phyloP scores from a whole-genome alignment of 2,329 filamentous ascomycete genomes.

The Aspergillus viridinutans region DNA sequence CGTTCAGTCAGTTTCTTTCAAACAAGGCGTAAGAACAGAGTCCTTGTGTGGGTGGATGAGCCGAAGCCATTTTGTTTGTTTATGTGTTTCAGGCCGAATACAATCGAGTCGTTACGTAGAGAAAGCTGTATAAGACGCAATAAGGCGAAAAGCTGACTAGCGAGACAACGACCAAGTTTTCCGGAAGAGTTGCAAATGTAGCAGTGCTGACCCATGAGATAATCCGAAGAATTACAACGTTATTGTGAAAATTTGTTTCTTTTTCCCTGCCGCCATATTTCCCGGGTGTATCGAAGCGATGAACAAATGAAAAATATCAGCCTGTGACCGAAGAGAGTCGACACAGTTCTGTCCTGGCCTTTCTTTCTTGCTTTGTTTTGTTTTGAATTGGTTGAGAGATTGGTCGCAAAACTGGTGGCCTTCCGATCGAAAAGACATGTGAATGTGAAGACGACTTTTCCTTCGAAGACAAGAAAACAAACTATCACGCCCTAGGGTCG shows the following conservation, averaged over 20 bases:
- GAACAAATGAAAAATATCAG: slow-evolving; percentile 38
- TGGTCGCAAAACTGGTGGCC: slow-evolving; percentile 31
- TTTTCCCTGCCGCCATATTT: slow-evolving; percentile 41
- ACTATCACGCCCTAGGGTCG: slow-evolving; percentile 34
- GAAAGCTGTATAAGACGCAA: slow-evolving; percentile 32
- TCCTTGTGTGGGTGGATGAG: slow-evolving; percentile 9
- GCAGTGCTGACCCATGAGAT: slow-evolving; percentile 41
- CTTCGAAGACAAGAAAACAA: slow-evolving; percentile 26
- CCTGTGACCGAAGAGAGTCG: slow-evolving; percentile 34
- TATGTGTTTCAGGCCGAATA: slow-evolving; percentile 30
- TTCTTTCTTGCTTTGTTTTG: neutral
- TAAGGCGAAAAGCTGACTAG: slow-evolving; percentile 40
- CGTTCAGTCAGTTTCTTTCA: slow-evolving; percentile 1
- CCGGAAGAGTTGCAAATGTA: slow-evolving; percentile 34
- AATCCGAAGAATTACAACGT: slow-evolving; percentile 45
- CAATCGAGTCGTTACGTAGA: slow-evolving; percentile 42
- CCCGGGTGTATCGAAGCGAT: slow-evolving; percentile 36
- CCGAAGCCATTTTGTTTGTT: slow-evolving; percentile 15
- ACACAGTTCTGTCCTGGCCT: slow-evolving; percentile 25
- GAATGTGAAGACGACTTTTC: slow-evolving; percentile 34
- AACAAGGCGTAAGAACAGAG: slow-evolving; percentile 12
- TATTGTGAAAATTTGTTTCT: slow-evolving; percentile 31
- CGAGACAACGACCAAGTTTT: slow-evolving; percentile 36
- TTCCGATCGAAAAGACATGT: slow-evolving; percentile 33
- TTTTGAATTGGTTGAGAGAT: slow-evolving; percentile 24